Evolutionary conservation across 2,329 filamentous ascomycete genomes (phyloP), one percentile per base, ranked within the genome.

Genomic region (Boeremia lycopersici): DNA sequence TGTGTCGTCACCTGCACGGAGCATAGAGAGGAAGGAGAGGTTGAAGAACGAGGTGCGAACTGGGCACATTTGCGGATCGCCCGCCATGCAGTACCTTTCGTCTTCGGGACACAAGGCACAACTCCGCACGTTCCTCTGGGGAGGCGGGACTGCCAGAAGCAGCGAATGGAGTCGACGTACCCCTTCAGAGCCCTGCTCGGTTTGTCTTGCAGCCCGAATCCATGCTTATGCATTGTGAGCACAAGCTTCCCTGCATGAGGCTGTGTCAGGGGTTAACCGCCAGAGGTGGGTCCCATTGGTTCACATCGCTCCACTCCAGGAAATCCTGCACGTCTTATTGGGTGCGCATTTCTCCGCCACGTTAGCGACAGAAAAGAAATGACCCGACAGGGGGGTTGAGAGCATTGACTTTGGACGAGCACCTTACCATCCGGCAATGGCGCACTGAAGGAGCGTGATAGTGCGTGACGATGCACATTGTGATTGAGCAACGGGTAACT

Each of bases 11-110:
- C 65, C 51, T 57, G 68, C 64, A 62, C 59, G 62, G 58, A 60
- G 64, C 65, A 64, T 65, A 61, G 58, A 58, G 60, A 68, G 61
- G 59, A 61, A 46, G 60, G 58, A 49, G 52, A 63, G 56, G 59
- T 57, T 48, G 59, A 64, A 62, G 57, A 57, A 62, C 43, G 56
- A 63, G 56, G 58, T 61, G 64, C 56, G 58, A 60, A 52, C 59
- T 67, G 65, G 64, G 61, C 66, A 71, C 70, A 67, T 58, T 63
- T 66, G 64, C 60, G 64, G 69, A 71, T 71, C 68, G 65, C 59
- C 65, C 38, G 43, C 33, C 62, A 64, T 68, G 69, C 67, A 70
- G 47, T 63, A 63, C 55, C 59, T 61, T 42, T 58, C 43, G 61
- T 49, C 49, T 56, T 53, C 62, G 51, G 63, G 56, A 63, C 58